Conservation (phyloP, 306 rosid species). For the Fragaria iinumae region DNA sequence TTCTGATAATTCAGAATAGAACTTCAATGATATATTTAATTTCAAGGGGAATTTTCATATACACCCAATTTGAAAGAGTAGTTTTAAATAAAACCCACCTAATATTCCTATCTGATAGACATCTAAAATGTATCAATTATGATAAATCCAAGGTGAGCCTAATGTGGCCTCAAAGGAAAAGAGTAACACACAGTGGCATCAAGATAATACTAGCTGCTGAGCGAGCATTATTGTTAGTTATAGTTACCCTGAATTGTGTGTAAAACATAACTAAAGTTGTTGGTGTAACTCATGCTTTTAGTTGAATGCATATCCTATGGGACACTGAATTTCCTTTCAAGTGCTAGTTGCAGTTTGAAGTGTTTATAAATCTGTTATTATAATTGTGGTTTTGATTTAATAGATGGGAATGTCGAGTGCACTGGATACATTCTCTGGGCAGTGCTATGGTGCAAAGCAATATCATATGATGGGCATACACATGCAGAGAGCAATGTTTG, state of each 20-base stretch:
- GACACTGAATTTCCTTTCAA: not conserved
- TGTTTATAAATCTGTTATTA: not conserved
- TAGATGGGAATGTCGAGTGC: constrained; percentile 77
- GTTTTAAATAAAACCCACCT: too few relatives aligned
- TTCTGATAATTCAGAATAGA: not conserved
- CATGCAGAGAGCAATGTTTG: constrained; percentile 60
- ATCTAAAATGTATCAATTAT: too few relatives aligned
- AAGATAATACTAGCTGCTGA: not conserved
- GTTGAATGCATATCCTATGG: not conserved
- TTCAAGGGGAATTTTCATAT: too few relatives aligned
- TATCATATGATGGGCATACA: constrained; percentile 60
- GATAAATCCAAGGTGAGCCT: not conserved
- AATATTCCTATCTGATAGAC: too few relatives aligned
- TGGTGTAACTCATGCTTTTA: not conserved
- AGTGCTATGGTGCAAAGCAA: constrained; percentile 70
- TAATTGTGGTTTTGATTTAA: not conserved
- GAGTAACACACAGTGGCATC: not conserved
- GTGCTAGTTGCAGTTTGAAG: not conserved
- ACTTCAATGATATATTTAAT: not conserved
- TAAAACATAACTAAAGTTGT: not conserved
- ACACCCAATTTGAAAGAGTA: too few relatives aligned
- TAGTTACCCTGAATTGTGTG: not conserved
- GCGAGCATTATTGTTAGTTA: not conserved
- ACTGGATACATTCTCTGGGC: constrained; percentile 78
- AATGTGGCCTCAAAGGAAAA: not conserved